Base-by-base conservation (phyloP, 306 rosid genomes). In the Psophocarpus tetragonolobus region DNA sequence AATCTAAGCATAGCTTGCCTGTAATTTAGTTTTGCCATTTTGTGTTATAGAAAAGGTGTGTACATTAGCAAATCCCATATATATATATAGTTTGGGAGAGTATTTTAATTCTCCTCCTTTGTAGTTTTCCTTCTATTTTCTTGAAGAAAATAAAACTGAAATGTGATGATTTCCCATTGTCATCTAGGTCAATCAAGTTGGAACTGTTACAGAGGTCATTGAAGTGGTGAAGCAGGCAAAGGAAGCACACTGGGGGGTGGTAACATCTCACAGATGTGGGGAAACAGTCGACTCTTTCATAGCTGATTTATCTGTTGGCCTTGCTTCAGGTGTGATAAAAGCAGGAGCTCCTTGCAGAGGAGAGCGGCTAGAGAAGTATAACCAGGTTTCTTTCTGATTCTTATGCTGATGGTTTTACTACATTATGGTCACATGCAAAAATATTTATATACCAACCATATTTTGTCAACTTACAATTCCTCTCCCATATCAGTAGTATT, bases 281-380 rank as follows among this genome's bases (percentile, higher is more conserved):
- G 98, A 95, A 89, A 92, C 96, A 48, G 86, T 86, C 63, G 99
- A 92, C 60, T 86, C 97, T 64, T 92, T 95, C 79, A 88, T 95
- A 44, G 97, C 99, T 11, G 99, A 95, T 82, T 90, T 95, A 63
- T 84, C 99, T 24, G 99, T 95, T 54, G 99, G 99, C 75, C 93
- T 95, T 11, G 86, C 96, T 61, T 82, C 89, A 9, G 92, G 94
- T 86, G 97, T 91, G 84, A 88, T 95, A 78, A 95, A 95, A 86
- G 92, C 97, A 74, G 99, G 97, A 53, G 97, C 97, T 79, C 99
- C 99, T 71, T 95, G 97, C 89, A 87, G 99, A 85, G 97, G 97
- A 81, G 99, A 95, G 89, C 89, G 97, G 39, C 86, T 95, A 72
- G 95, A 93, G 23, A 95, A 92, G 86, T 92, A 95, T 76, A 95